phyloP scores from a whole-genome alignment of 108 stramenopile genomes.

The Fistulifera pelliculosa region DNA sequence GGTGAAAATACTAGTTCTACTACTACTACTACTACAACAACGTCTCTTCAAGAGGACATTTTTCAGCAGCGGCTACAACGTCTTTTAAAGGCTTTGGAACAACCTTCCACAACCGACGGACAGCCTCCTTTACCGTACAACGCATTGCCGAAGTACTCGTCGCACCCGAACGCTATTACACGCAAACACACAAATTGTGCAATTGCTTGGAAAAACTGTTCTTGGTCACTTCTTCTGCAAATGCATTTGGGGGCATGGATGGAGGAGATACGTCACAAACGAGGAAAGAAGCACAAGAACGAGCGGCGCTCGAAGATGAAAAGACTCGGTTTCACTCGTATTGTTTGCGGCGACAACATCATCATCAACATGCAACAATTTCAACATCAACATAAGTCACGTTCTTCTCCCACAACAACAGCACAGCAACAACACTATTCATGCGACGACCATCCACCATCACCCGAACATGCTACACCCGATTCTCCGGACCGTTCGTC shows the following conservation, averaged over 20 bases:
- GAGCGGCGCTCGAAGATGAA: slow-evolving; percentile 39
- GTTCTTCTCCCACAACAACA: neutral
- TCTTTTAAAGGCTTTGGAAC: too few species aligned
- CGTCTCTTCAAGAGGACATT: too few species aligned
- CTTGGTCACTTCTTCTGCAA: slow-evolving; percentile 31
- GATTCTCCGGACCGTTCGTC: neutral
- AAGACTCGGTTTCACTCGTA: slow-evolving; percentile 15
- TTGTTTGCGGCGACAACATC: slow-evolving; percentile 5
- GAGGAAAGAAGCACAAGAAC: slow-evolving; percentile 30
- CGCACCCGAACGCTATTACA: slow-evolving; percentile 43
- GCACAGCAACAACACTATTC: neutral
- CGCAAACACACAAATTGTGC: slow-evolving; percentile 57
- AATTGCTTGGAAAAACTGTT: slow-evolving; percentile 54
- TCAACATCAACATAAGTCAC: slow-evolving; percentile 11
- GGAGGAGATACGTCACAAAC: slow-evolving; percentile 38
- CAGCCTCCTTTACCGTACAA: slow-evolving; percentile 41
- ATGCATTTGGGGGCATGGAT: slow-evolving; percentile 40
- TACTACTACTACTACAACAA: too few species aligned
- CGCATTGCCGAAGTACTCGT: slow-evolving; percentile 47
- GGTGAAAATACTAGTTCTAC: too few species aligned
- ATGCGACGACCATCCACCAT: neutral
- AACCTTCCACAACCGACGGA: too few species aligned
- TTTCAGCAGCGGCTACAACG: too few species aligned
- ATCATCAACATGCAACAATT: slow-evolving; percentile 15
- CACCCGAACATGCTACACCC: neutral